phyloP scores from a whole-genome alignment of 1,139 yeast species.

The Taphrina populina region DNA sequence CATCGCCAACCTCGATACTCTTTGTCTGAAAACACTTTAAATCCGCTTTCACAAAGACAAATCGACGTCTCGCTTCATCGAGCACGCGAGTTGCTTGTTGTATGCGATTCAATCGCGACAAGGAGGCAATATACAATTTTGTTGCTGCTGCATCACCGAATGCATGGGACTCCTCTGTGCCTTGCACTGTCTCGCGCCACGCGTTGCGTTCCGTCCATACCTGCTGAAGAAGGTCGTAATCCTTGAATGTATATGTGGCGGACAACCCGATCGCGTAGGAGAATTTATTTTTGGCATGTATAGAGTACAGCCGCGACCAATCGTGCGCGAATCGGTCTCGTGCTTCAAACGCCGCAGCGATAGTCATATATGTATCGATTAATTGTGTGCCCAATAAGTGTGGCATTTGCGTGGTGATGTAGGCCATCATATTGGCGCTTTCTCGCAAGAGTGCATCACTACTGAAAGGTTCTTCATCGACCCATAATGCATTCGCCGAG shows the following conservation, averaged over 20 bases:
- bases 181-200: conserved; percentile 14
- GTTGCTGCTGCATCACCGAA: conserved; percentile 11
- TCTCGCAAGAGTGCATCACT: conserved; percentile 19
- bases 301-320: conserved; percentile 19
- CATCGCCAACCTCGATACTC: conserved; percentile 19
- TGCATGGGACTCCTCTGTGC: not conserved
- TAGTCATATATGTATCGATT: conserved; percentile 32
- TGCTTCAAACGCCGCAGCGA: conserved; percentile 23
- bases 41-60: conserved; percentile 4
- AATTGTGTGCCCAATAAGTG: conserved; percentile 24
- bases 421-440: conserved; percentile 23
- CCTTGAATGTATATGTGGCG: conserved; percentile 32
- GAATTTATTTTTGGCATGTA: conserved; percentile 5
- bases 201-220: conserved; percentile 32
- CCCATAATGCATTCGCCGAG: not conserved
- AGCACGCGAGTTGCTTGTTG: conserved; percentile 11
- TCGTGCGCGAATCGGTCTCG: conserved; percentile 20
- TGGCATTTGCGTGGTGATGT: conserved; percentile 8
- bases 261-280: conserved; percentile 32
- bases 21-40: conserved; percentile 29
- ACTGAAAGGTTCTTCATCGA: conserved; percentile 19
- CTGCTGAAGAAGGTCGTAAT: conserved; percentile 15
- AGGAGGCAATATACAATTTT: conserved; percentile 16
- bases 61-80: conserved; percentile 6
- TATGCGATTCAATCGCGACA: conserved; percentile 19